Evolutionary conservation across 345 rosid genomes (phyloP).

Genomic region (Arabidopsis suecica): DNA sequence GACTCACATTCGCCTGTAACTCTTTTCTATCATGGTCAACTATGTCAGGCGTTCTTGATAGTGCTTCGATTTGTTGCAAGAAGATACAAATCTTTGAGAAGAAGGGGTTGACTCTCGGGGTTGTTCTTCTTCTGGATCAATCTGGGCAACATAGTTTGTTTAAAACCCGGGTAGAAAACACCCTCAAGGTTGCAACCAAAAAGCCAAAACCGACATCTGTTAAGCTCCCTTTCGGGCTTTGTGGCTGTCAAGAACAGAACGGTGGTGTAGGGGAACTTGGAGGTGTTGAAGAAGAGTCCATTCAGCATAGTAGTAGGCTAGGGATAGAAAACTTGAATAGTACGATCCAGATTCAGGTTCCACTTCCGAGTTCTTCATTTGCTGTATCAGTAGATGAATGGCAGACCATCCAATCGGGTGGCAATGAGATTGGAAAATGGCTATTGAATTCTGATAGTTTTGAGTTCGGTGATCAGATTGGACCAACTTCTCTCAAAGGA

Average conservation of each 20-base stretch:
- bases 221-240: constrained; percentile 93
- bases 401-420: constrained; percentile 83
- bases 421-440: constrained; percentile 76
- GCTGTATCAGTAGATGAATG: constrained; percentile 82
- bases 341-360: constrained; percentile 72
- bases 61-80: constrained; percentile 80
- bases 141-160: constrained; percentile 65
- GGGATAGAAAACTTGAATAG: constrained; percentile 54
- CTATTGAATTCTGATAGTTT: constrained; percentile 75
- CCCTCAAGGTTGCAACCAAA: constrained; percentile 72
- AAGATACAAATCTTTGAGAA: constrained; percentile 92
- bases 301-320: constrained; percentile 55
- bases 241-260: constrained; percentile 96
- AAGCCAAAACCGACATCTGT: constrained; percentile 66
- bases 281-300: constrained; percentile 72
- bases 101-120: constrained; percentile 87
- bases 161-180: constrained; percentile 69
- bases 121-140: constrained; percentile 67
- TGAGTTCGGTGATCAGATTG: constrained; percentile 79
- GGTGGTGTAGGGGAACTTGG: constrained; percentile 61
- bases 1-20: constrained; percentile 83
- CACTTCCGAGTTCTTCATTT: constrained; percentile 77
- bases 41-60: constrained; percentile 80
- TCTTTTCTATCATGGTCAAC: constrained; percentile 78
- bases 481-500: constrained; percentile 74